These are phyloP conservation scores for Neurospora sp. DNA, from an alignment of 495 filamentous ascomycete genomes.

Conservation along the genomic window DNA sequence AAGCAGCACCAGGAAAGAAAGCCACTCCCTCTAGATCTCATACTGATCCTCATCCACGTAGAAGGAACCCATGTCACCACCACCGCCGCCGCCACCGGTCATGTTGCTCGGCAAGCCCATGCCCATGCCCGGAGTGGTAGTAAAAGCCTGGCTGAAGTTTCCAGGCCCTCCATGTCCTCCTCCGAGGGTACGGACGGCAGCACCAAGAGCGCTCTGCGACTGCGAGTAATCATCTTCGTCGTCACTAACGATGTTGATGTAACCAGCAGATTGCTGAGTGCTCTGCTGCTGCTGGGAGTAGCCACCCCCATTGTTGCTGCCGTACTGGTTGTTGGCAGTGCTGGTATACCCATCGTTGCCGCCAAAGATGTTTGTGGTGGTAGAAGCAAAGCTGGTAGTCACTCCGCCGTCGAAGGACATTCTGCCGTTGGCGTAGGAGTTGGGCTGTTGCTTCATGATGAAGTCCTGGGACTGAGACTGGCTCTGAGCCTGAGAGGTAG, in stretches of 20 bases:
- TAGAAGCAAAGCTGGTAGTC: not conserved
- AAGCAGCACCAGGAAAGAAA: not conserved
- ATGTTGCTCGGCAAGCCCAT: not conserved
- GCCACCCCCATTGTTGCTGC: too few species aligned
- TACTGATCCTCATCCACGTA: not conserved
- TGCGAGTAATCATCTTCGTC: not conserved
- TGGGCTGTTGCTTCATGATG: not conserved
- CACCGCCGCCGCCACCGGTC: not conserved
- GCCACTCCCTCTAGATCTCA: not conserved
- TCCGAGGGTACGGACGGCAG: not conserved
- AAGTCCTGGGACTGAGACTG: not conserved
- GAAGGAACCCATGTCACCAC: not conserved
- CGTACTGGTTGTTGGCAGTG: too few species aligned
- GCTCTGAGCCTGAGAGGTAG: not conserved
- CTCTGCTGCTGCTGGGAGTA: not conserved
- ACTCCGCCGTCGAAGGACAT: not conserved
- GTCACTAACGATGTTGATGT: not conserved
- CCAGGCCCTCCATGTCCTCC: not conserved
- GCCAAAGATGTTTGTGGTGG: not conserved
- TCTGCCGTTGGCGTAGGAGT: not conserved
- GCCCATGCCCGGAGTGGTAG: not conserved
- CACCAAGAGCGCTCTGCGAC: not conserved
- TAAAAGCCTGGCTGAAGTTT: not conserved
- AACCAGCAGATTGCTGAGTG: not conserved
- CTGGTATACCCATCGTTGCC: not conserved